Percentiles rank a stretch among this genome's conserved stretches.
Conservation (phyloP, 75 land plant genomes). For the Pinus albicaulis region DNA sequence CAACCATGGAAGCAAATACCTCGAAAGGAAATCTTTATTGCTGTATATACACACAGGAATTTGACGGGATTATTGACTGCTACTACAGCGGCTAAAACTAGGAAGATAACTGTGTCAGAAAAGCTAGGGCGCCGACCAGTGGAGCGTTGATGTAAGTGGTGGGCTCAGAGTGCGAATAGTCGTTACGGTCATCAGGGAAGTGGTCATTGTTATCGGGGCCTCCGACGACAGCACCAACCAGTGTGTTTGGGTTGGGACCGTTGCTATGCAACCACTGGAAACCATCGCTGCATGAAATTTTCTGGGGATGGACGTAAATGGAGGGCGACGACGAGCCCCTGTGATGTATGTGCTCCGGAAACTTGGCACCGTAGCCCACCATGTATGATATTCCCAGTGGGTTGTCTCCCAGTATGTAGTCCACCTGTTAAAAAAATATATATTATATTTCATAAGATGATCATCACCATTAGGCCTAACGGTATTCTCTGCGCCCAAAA, state of each 20-base stretch:
- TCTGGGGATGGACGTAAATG: constrained; percentile 14
- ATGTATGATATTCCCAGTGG: constrained; percentile 73
- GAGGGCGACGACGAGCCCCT: constrained; percentile 72
- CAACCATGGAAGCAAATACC: too few species aligned
- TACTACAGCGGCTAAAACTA: too few species aligned
- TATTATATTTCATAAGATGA: constrained; percentile 46
- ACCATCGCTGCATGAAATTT: constrained; percentile 54
- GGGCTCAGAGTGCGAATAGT: constrained; percentile 61
- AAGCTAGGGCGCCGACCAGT: constrained; percentile 69
- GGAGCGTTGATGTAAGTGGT: constrained; percentile 78
- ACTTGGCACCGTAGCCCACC: constrained; percentile 71
- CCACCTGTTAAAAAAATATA: constrained; percentile 48
- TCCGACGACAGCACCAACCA: constrained; percentile 71
- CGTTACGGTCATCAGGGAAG: constrained; percentile 44
- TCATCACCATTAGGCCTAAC: too few species aligned
- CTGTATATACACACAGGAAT: too few species aligned
- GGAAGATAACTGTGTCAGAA: constrained; percentile 10
- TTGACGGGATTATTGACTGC: too few species aligned
- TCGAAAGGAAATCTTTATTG: too few species aligned
- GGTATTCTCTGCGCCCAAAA: too few species aligned
- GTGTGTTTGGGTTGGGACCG: constrained; percentile 61
- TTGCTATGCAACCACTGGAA: constrained; percentile 27
- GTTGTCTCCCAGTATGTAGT: constrained; percentile 76
- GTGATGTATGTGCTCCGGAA: constrained; percentile 69
- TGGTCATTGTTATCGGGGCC: constrained; percentile 70